Evolutionary conservation across 129 eudicot species (phyloP).

Genomic region (Escallonia rubra): DNA sequence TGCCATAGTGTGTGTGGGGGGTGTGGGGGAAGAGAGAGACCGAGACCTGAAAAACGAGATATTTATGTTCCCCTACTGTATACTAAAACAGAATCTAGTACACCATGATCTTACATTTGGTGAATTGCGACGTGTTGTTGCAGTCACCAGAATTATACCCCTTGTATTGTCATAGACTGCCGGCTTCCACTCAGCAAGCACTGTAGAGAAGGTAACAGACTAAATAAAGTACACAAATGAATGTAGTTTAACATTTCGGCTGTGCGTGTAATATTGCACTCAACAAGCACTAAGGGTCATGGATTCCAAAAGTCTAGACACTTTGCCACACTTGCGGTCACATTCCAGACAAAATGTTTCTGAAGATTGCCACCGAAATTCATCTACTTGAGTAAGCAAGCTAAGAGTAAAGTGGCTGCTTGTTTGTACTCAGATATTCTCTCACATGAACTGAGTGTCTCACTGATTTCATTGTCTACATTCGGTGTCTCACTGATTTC

Average conservation of each 20-base stretch:
- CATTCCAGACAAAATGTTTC: not conserved
- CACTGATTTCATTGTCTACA: too few relatives aligned
- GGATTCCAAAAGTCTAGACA: not conserved
- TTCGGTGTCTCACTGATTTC: too few relatives aligned
- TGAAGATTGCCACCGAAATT: not conserved
- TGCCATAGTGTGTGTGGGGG: not conserved
- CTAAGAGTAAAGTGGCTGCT: too few relatives aligned
- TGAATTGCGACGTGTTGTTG: constrained; percentile 97
- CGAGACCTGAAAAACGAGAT: not conserved
- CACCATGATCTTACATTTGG: constrained; percentile 61
- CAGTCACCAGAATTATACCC: constrained; percentile 91
- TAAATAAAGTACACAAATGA: not conserved
- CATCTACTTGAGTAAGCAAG: too few relatives aligned
- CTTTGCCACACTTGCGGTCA: not conserved
- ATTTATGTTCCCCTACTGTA: not conserved
- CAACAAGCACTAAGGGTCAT: not conserved
- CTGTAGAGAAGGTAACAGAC: constrained; percentile 33
- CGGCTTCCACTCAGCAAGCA: constrained; percentile 99
- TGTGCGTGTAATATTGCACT: not conserved
- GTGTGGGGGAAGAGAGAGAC: not conserved
- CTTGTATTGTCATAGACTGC: constrained; percentile 92
- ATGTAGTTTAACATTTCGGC: not conserved
- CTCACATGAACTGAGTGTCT: too few relatives aligned
- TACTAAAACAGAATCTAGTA: not conserved
- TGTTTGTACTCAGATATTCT: too few relatives aligned